phyloP scores from a whole-genome alignment of 1,284 basidiomycete genomes.

The Moesziomyces globuligerus region DNA sequence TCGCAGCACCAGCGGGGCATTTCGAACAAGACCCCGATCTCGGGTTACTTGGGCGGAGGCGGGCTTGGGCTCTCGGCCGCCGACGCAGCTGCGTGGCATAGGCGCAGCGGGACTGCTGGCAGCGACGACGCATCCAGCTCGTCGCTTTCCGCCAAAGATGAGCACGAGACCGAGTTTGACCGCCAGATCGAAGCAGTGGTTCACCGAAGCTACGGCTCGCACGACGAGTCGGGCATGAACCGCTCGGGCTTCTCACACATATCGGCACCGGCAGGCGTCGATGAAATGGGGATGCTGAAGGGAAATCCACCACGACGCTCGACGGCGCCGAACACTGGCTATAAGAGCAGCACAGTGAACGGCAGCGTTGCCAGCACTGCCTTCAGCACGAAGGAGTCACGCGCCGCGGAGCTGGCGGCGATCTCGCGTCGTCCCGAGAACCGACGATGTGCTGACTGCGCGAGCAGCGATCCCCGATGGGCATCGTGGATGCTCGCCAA shows the following conservation, averaged over 20 bases:
- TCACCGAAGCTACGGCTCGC: conserved; percentile 50
- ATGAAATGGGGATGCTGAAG: conserved; percentile 35
- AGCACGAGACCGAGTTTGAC: conserved; percentile 54
- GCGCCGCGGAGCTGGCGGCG: conserved; percentile 59
- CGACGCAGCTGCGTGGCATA: conserved; percentile 16
- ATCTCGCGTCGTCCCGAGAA: conserved; percentile 68
- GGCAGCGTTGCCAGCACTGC: conserved; percentile 12
- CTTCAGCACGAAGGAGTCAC: conserved; percentile 32
- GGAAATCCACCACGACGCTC: not conserved
- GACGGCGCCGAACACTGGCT: not conserved
- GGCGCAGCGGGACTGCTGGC: conserved; percentile 5
- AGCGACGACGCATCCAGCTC: conserved; percentile 23
- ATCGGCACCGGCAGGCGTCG: conserved; percentile 6
- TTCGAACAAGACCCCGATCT: conserved; percentile 64
- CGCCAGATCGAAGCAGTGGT: conserved; percentile 56
- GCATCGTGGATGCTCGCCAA: conserved; percentile 68
- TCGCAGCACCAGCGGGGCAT: conserved; percentile 51
- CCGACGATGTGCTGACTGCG: conserved; percentile 70
- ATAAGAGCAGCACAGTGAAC: not conserved
- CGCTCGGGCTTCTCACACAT: conserved; percentile 18
- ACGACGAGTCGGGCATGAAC: conserved; percentile 18
- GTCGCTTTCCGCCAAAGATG: conserved; percentile 9
- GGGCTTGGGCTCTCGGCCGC: conserved; percentile 19
- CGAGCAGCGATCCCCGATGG: conserved; percentile 68
- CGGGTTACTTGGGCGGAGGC: conserved; percentile 47